phyloP scores from a whole-genome alignment of 2,329 filamentous ascomycete genomes.

The Colletotrichum agaves region DNA sequence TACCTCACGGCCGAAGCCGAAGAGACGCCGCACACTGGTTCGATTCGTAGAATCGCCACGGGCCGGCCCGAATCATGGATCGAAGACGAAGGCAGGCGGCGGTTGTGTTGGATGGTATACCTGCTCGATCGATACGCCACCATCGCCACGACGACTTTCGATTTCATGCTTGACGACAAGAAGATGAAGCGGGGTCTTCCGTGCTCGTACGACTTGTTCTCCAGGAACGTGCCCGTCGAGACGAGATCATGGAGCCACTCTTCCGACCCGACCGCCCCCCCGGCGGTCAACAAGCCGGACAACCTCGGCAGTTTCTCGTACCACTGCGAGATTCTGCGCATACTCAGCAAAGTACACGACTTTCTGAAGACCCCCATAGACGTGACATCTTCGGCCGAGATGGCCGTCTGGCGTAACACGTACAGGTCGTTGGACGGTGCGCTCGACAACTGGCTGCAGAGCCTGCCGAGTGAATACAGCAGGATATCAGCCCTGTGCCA shows the following conservation, averaged over 20 bases:
- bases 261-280: conserved; percentile 41
- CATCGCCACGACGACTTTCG: conserved; percentile 52
- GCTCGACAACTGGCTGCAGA: conserved; percentile 55
- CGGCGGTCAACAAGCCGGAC: conserved; percentile 50
- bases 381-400: conserved; percentile 50
- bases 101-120: conserved; percentile 58
- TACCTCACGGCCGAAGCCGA: conserved; percentile 48
- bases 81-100: conserved; percentile 55
- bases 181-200: conserved; percentile 54
- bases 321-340: conserved; percentile 56
- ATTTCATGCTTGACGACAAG: conserved; percentile 54
- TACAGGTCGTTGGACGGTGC: conserved; percentile 53
- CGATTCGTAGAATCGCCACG: conserved; percentile 48
- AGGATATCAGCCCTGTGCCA: conserved; percentile 58
- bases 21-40: conserved; percentile 47
- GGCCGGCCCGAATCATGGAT: conserved; percentile 55
- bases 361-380: conserved; percentile 55
- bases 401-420: conserved; percentile 53
- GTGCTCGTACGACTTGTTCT: conserved; percentile 57
- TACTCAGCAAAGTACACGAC: conserved; percentile 55
- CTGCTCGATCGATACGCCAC: conserved; percentile 57
- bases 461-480: conserved; percentile 56
- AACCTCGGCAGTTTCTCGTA: conserved; percentile 58
- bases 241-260: conserved; percentile 46
- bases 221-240: conserved; percentile 55